Base-by-base conservation (phyloP, 106 monocot species). In the Dioscorea alata region DNA sequence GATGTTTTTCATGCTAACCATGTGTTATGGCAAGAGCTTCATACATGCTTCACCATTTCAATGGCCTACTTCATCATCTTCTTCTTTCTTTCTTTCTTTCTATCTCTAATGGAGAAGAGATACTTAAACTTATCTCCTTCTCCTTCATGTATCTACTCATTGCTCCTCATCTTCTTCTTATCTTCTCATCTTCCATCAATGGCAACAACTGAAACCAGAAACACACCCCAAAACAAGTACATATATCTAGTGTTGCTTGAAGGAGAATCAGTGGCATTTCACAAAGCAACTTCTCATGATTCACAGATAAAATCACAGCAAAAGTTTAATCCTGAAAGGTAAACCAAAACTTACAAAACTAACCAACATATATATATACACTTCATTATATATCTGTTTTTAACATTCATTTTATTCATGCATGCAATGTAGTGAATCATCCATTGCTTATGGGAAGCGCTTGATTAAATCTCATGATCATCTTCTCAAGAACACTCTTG, bases 191-290 rank as follows among this genome's bases (percentile, higher is more conserved):
- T 67, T 57, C 3, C 28, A 57, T 52, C 67, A 24, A 13, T n/a
- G 8, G 63, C 34, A 66, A 81, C 34, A 66, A 81, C 42, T 42
- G 0, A 0, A 10, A 42, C 10, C 42, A 42, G 4, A 42, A 42
- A 42, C 4, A 42, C 6, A 8, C 10, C 6, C 1, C 42, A 77
- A 60, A 63, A 75, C 22, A 60, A 66, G 34, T 65, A 42, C 23
- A 75, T 83, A 50, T 93, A 86, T 61, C 65, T 93, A n/a, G 88
- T 86, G 17, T 60, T 88, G 10, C 33, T 88, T 35, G 81, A 85
- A 13, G 88, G 86, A 8, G 80, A 88, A 32, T 59, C 85, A 0
- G 64, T 74, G 20, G 81, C 80, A 52, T 85, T 85, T 68, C 73
- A 23, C 9, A 57, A 64, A 50, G 13, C 22, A 49, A 31, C 35